Conservation (phyloP, 2,329 filamentous ascomycete species). For the Nannizzia gypsea region DNA sequence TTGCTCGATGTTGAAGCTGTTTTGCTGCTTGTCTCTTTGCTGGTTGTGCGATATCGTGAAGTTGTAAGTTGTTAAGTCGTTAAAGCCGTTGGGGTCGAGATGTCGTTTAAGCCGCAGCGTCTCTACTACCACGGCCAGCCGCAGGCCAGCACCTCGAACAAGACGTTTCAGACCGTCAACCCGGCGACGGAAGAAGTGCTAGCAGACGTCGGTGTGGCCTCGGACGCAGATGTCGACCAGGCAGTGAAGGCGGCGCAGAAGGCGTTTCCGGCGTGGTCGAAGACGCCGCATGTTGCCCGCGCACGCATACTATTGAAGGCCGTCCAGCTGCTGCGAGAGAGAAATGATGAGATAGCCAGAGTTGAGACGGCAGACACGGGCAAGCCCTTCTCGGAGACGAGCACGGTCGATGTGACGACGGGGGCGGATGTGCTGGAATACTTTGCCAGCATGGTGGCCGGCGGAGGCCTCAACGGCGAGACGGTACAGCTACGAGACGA, state of each 20-base stretch:
- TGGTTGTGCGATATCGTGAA: not conserved
- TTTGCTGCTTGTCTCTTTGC: not conserved
- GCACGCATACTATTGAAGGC: constrained; percentile 68
- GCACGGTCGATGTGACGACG: constrained; percentile 68
- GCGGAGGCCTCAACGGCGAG: constrained; percentile 69
- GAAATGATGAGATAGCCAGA: constrained; percentile 67
- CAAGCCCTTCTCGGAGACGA: constrained; percentile 75
- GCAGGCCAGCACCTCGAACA: constrained; percentile 48
- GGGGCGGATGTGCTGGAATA: constrained; percentile 79
- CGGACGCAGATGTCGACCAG: constrained; percentile 54
- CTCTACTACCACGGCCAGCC: constrained; percentile 65
- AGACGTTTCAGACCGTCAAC: constrained; percentile 60
- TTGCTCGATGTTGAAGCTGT: not conserved
- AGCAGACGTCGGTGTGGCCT: constrained; percentile 60
- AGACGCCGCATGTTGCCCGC: constrained; percentile 60
- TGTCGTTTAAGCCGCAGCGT: constrained; percentile 7
- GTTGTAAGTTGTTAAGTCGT: not conserved
- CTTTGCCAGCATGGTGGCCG: constrained; percentile 67
- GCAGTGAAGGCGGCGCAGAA: constrained; percentile 58
- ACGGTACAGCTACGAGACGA: constrained; percentile 61
- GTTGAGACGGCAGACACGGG: constrained; percentile 78
- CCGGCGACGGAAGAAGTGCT: constrained; percentile 59
- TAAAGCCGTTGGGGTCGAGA: not conserved
- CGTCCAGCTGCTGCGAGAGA: constrained; percentile 57
- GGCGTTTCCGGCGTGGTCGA: constrained; percentile 66